Percentiles rank a stretch among this genome's conserved stretches.
Evolutionary conservation across 2,329 filamentous ascomycete genomes (phyloP).

Genomic region (Coleophoma crateriformis): DNA sequence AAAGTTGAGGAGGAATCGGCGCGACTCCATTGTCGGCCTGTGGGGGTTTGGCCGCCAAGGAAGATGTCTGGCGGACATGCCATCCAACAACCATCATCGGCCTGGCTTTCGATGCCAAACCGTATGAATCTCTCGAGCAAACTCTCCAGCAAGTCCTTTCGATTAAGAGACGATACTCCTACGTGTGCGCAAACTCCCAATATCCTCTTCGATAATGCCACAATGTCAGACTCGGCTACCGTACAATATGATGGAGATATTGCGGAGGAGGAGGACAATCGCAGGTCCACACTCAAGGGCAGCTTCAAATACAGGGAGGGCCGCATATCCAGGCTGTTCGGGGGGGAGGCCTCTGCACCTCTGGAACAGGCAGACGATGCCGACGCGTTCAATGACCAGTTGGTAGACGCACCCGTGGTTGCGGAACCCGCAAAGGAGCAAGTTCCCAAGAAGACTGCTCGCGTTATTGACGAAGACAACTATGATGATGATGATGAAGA

Average conservation of each 20-base stretch:
- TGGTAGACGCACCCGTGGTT: constrained; percentile 44
- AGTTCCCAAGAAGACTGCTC: constrained; percentile 64
- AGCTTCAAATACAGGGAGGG: constrained; percentile 73
- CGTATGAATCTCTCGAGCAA: constrained; percentile 27
- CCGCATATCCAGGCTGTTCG: constrained; percentile 73
- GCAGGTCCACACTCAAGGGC: constrained; percentile 66
- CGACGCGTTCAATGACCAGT: constrained; percentile 24
- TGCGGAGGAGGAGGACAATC: constrained; percentile 64
- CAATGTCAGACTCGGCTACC: constrained; percentile 38
- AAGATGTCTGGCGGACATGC: constrained; percentile 63
- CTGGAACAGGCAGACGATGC: constrained; percentile 19
- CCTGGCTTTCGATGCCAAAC: neutral
- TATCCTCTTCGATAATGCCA: constrained; percentile 27
- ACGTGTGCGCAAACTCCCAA: constrained; percentile 22
- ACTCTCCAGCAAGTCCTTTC: constrained; percentile 43
- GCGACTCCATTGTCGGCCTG: constrained; percentile 3
- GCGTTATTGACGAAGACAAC: constrained; percentile 78
- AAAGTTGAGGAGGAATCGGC: constrained; percentile 1
- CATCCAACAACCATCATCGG: constrained; percentile 49
- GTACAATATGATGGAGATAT: constrained; percentile 45
- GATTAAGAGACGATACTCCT: constrained; percentile 54
- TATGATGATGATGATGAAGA: constrained; percentile 81
- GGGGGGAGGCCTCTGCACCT: constrained; percentile 28
- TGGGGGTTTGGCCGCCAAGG: constrained; percentile 23
- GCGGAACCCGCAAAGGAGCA: constrained; percentile 41